These are phyloP conservation scores for Exophiala lecanii-corni DNA, from an alignment of 2,329 filamentous ascomycete genomes.

Conservation along the genomic window DNA sequence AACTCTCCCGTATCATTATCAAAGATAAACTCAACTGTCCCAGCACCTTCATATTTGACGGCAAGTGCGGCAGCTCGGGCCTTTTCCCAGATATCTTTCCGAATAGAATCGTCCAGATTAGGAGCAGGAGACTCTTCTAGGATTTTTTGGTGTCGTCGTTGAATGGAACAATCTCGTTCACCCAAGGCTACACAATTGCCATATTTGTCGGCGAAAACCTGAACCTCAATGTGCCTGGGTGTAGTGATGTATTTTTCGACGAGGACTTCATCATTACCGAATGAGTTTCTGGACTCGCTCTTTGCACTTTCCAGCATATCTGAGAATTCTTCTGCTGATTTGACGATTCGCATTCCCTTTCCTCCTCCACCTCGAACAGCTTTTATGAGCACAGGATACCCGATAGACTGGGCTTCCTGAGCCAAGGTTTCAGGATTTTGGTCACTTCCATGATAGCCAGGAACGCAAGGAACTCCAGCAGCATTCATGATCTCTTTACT, in stretches of 20 bases:
- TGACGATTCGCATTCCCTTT: slow-evolving; percentile 66
- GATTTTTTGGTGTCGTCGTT: slow-evolving; percentile 62
- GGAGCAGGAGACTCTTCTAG: slow-evolving; percentile 63
- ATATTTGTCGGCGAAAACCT: slow-evolving; percentile 62
- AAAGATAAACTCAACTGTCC: slow-evolving; percentile 66
- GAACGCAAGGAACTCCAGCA: slow-evolving; percentile 93
- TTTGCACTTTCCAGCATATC: slow-evolving; percentile 60
- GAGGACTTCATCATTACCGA: slow-evolving; percentile 62
- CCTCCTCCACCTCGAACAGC: slow-evolving; percentile 62
- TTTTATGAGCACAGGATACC: slow-evolving; percentile 61
- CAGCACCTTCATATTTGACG: slow-evolving; percentile 61
- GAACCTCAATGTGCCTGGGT: slow-evolving; percentile 63
- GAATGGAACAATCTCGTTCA: slow-evolving; percentile 63
- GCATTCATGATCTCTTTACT: slow-evolving; percentile 96
- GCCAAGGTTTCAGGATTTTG: slow-evolving; percentile 64
- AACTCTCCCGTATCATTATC: slow-evolving; percentile 63
- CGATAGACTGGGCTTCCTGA: slow-evolving; percentile 67
- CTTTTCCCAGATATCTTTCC: slow-evolving; percentile 62
- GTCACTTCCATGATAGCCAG: slow-evolving; percentile 85
- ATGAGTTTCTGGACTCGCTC: slow-evolving; percentile 59
- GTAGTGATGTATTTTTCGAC: slow-evolving; percentile 66
- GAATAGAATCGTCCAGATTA: slow-evolving; percentile 54
- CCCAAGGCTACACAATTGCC: slow-evolving; percentile 61
- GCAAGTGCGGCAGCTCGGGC: slow-evolving; percentile 59
- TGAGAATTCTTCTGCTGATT: slow-evolving; percentile 53